A percentile compares a stretch with the other conserved stretches of the same genome.
Evolutionary conservation across 305 asterid species (phyloP).

Genomic region (Plantago coronopus): DNA sequence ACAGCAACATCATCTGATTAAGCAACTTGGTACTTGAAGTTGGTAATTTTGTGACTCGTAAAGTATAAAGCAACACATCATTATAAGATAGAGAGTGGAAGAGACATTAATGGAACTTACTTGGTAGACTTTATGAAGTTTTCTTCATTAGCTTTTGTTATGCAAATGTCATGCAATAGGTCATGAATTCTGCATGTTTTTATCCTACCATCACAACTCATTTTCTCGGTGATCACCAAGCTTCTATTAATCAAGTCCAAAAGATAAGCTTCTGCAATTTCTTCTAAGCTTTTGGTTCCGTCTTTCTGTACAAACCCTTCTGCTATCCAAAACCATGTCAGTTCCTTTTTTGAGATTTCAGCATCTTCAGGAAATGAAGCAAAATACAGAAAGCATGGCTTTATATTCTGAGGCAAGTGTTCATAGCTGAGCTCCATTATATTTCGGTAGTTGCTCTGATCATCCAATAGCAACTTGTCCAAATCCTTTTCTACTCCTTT

Average conservation of each 20-base stretch:
- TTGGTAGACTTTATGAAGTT: not conserved
- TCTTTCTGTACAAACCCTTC: slow-evolving; percentile 2
- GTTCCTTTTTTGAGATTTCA: not conserved
- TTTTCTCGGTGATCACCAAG: slow-evolving; percentile 1
- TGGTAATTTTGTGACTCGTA: too few relatives aligned
- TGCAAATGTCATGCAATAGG: slow-evolving; percentile 4
- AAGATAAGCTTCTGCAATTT: slow-evolving; percentile 16
- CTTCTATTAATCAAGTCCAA: slow-evolving; percentile 2
- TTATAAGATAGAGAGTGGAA: not conserved
- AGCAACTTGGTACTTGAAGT: too few relatives aligned
- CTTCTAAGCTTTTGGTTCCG: slow-evolving; percentile 9
- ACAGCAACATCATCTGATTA: too few relatives aligned
- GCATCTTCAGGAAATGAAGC: slow-evolving; percentile 4
- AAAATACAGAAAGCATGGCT: slow-evolving; percentile 5
- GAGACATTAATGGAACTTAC: not conserved
- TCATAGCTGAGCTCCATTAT: slow-evolving; percentile 25
- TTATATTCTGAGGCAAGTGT: slow-evolving; percentile 22
- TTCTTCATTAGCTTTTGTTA: slow-evolving; percentile 4
- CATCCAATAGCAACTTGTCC: slow-evolving; percentile 1
- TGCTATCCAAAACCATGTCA: slow-evolving; percentile 1
- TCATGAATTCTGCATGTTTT: slow-evolving; percentile 2
- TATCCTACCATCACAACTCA: not conserved
- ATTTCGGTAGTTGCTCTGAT: not conserved
- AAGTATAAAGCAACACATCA: too few relatives aligned
- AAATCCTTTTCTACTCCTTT: slow-evolving; percentile 16